Base-by-base conservation (phyloP, 495 filamentous ascomycete species). In the Penicillium taxi region DNA sequence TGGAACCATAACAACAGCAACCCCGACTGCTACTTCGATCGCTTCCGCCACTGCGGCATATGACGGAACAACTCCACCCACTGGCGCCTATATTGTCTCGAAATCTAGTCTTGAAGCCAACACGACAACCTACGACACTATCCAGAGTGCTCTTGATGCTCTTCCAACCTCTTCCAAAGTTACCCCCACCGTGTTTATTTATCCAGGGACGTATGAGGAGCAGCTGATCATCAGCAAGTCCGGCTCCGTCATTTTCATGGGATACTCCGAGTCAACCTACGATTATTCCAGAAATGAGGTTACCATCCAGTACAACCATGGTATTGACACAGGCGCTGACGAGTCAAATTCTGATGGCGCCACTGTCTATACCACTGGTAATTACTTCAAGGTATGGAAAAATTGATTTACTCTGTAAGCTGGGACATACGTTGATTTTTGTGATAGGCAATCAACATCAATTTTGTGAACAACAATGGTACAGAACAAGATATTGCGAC, bases 201-300 rank as follows among this genome's bases (percentile, higher is more conserved):
- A 40, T 16, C 37, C 37, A 11, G 37, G 37, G 6, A 42, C 39
- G 2, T 42, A 42, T 17, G 39, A 42, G 26, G 39, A 42, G 17
- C 41, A 44, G 34, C 34, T 44, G 15, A 11, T 33, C 7, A 20
- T 44, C 21, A 38, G 19, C 41, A 44, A 44, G 28, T 44, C 41
- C 27, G 41, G 41, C n/a, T 21, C 41, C 18, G 28, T 44, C 0
- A 33, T 44, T 23, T 21, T 44, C 21, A 26, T 38, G 8, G 41
- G 41, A 8, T 44, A 44, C 26, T 44, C 41, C 4, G 34, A 44
- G 7, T 44, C 41, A 1, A 37, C 41, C n/a, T 44, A 44, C n/a
- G 41, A 44, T 11, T 44, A 44, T 17, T 37, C 34, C 23, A 37
- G 26, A 21, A 44, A 44, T 22, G 34, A 37, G 17, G 41, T 44